phyloP scores from a whole-genome alignment of 2,329 filamentous ascomycete species.

The Trichophyton benhamiae region DNA sequence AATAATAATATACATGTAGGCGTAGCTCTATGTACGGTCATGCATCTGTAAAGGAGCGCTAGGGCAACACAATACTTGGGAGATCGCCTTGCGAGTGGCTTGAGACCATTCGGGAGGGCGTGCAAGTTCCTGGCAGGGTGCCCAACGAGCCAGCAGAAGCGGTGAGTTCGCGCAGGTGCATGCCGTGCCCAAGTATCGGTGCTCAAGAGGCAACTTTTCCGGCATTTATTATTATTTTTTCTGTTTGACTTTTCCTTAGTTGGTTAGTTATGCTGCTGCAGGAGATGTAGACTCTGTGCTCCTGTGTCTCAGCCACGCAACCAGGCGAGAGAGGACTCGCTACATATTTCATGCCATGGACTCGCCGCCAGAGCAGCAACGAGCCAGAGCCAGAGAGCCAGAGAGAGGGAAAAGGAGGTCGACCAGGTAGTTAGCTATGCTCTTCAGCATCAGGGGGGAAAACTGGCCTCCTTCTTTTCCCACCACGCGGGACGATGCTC shows the following conservation, averaged over 20 bases:
- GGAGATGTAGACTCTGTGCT: neutral
- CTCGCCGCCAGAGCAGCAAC: neutral
- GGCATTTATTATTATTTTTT: neutral
- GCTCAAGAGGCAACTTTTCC: neutral
- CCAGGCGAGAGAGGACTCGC: neutral
- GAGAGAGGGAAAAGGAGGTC: neutral
- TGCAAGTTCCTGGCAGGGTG: neutral
- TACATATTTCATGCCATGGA: neutral
- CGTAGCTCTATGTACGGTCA: neutral
- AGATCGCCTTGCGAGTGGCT: neutral
- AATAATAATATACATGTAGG: neutral
- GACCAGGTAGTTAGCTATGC: neutral
- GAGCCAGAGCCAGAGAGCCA: neutral
- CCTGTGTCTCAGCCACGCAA: neutral
- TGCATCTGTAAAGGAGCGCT: neutral
- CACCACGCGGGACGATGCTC: neutral
- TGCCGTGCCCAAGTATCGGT: neutral
- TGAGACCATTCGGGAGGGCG: neutral
- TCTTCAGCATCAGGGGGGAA: neutral
- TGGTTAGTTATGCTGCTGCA: neutral
- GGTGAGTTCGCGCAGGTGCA: neutral
- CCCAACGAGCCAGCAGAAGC: constrained; percentile 1
- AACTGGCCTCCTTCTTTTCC: neutral
- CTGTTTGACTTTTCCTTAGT: neutral
- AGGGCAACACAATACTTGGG: neutral